phyloP scores from a whole-genome alignment of 176 grass and related monocot genomes.

The Avena eriantha region DNA sequence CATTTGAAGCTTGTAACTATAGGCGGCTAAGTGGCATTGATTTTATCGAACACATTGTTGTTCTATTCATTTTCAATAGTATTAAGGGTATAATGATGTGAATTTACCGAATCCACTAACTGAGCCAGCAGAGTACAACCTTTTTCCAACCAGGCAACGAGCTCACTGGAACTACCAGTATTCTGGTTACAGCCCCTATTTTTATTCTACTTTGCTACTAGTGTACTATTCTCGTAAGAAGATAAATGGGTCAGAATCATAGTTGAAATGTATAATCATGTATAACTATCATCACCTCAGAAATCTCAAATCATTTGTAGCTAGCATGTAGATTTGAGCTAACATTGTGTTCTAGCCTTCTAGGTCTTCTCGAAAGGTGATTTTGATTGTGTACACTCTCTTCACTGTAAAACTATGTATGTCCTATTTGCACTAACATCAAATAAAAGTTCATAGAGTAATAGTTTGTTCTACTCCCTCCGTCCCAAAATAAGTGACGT shows the following conservation, averaged over 20 bases:
- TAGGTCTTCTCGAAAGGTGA: neutral
- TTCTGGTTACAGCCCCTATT: neutral
- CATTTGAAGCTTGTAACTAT: constrained; percentile 39
- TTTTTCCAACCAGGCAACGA: constrained; percentile 22
- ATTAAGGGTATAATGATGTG: constrained; percentile 5
- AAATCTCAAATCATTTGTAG: constrained; percentile 27
- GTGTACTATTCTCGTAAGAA: neutral
- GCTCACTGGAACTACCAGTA: neutral
- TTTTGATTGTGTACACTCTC: neutral
- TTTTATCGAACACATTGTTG: constrained; percentile 31
- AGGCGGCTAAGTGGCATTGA: constrained; percentile 35
- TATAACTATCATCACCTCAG: constrained; percentile 19
- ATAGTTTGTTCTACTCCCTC: constrained; percentile 1
- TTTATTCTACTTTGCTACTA: neutral
- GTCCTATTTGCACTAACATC: neutral
- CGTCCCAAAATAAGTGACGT: too few species aligned
- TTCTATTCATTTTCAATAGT: constrained; percentile 20
- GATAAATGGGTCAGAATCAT: constrained; percentile 10
- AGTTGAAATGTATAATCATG: constrained; percentile 22
- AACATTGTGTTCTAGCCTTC: neutral
- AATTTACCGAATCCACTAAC: neutral
- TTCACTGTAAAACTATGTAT: neutral
- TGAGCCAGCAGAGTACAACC: neutral
- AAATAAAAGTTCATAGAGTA: constrained; percentile 12
- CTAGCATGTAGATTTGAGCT: neutral